Percentiles rank a stretch among this genome's conserved stretches.
These are phyloP conservation scores for Radiomyces spectabilis DNA, from an alignment of 192 early-diverging fungal genomes.

Conservation along the genomic window DNA sequence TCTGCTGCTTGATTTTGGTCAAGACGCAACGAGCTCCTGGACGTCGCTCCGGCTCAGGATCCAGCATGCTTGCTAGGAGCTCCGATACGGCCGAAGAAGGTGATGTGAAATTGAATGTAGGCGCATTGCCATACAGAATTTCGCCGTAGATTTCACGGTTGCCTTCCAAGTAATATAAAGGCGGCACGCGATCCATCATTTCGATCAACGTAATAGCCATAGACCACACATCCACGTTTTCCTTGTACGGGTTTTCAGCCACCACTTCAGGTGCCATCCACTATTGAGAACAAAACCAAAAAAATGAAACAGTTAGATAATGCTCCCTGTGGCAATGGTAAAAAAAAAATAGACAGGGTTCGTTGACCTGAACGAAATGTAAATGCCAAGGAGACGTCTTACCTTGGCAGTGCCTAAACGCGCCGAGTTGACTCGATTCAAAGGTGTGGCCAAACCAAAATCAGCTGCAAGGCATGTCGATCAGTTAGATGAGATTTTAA, in stretches of 20 bases:
- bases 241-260: conserved; percentile 25
- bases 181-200: conserved; percentile 35
- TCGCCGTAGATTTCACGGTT: conserved; percentile 26
- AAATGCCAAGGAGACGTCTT: no score
- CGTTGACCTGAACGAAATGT: no score
- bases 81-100: conserved; percentile 11
- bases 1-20: conserved; percentile 6
- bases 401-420: conserved; percentile 28
- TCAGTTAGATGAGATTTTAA: conserved; percentile 11
- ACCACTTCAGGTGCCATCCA: conserved; percentile 45
- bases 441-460: conserved; percentile 26
- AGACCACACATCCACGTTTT: conserved; percentile 43
- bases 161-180: conserved; percentile 29
- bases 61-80: conserved; percentile 19
- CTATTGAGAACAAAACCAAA: no score
- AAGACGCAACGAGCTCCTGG: conserved; percentile 18
- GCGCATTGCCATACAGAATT: conserved; percentile 18
- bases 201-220: conserved; percentile 35
- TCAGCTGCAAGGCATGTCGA: conserved; percentile 25
- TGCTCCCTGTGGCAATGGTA: not conserved
- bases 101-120: conserved; percentile 19
- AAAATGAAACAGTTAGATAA: not conserved
- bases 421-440: conserved; percentile 11
- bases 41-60: conserved; percentile 6
- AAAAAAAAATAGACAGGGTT: not conserved